These are phyloP conservation scores for Diaporthe ilicicola DNA, from an alignment of 2,329 filamentous ascomycete genomes.

Conservation along the genomic window DNA sequence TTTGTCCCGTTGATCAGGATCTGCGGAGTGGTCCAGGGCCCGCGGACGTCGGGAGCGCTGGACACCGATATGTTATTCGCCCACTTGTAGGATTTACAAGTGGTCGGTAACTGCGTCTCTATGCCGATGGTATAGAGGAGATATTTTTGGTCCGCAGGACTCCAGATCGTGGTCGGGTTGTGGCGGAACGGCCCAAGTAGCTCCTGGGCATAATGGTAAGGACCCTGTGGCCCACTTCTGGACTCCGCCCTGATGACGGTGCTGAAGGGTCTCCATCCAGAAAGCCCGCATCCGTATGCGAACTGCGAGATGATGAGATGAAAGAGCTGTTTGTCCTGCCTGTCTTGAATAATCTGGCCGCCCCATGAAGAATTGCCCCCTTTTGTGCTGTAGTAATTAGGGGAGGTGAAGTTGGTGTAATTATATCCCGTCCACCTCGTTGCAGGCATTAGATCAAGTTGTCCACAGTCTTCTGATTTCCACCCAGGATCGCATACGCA, in stretches of 20 bases:
- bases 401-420: constrained; percentile 36
- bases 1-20: constrained; percentile 35
- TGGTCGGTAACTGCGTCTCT: background rate
- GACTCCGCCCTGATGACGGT: constrained; percentile 3
- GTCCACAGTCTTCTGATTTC: background rate
- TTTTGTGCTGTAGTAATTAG: constrained; percentile 39
- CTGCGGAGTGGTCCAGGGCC: constrained; percentile 34
- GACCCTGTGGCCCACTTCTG: background rate
- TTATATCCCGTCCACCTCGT: constrained; percentile 18
- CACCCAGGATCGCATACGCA: constrained; percentile 3
- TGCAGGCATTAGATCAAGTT: constrained; percentile 1
- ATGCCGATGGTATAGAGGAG: constrained; percentile 15
- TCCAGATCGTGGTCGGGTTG: constrained; percentile 2
- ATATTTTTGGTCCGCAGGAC: constrained; percentile 7
- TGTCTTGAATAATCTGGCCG: constrained; percentile 16
- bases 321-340: background rate
- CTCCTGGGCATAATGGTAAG: background rate
- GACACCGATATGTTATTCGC: constrained; percentile 37
- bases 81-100: constrained; percentile 40
- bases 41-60: constrained; percentile 38
- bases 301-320: constrained; percentile 12
- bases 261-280: constrained; percentile 5
- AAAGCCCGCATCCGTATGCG: background rate
- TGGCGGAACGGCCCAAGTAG: background rate
- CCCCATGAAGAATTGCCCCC: constrained; percentile 31